Evolutionary conservation across 2,329 filamentous ascomycete species (phyloP).

Genomic region (Colletotrichum sp.): DNA sequence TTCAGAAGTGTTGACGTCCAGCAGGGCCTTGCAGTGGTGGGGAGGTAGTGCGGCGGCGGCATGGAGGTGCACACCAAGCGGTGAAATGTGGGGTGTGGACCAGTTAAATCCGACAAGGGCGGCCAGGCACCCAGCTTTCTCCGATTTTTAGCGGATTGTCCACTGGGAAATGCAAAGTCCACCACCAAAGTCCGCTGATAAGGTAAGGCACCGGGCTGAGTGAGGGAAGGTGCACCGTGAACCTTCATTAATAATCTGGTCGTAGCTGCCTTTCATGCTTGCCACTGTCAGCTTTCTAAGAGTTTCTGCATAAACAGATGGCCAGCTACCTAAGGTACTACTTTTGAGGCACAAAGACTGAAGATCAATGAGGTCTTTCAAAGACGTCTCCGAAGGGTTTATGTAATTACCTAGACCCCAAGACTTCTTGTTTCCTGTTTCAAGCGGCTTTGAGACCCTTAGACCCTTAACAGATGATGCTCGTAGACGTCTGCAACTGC

Average conservation of each 20-base stretch:
- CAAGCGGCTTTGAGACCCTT: background rate
- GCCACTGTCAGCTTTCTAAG: background rate
- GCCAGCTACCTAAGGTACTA: background rate
- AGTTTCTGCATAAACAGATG: background rate
- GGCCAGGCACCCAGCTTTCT: background rate
- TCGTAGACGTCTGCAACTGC: background rate
- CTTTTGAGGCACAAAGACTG: background rate
- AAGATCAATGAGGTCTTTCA: background rate
- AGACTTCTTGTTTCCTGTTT: background rate
- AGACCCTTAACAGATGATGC: background rate
- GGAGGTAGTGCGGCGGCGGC: background rate
- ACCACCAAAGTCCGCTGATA: slow-evolving; percentile 11
- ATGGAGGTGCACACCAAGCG: background rate
- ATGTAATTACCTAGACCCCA: background rate
- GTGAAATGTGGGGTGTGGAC: background rate
- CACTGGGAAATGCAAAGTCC: background rate
- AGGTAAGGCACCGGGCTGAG: background rate
- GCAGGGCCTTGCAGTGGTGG: slow-evolving; percentile 2
- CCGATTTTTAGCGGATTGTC: background rate
- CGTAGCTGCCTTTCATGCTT: background rate
- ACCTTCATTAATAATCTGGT: slow-evolving; percentile 9
- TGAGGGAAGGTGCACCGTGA: background rate
- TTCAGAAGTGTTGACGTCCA: background rate
- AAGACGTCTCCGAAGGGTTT: background rate
- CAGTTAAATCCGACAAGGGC: slow-evolving; percentile 10